Conservation (phyloP, 1,139 yeast species). For the Geotrichum phurueaensis region DNA sequence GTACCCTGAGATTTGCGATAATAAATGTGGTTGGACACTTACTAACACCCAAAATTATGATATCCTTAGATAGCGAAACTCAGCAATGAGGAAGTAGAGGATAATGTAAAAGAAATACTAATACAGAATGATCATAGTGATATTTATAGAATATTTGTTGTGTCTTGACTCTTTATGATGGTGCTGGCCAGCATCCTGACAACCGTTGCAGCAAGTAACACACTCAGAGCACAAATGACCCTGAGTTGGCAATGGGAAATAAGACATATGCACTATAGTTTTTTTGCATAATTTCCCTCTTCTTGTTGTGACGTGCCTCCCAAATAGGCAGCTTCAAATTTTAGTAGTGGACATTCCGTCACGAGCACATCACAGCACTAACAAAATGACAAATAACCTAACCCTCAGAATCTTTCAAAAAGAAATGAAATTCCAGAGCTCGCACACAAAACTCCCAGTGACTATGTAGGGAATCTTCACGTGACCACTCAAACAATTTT, state of each 20-base stretch:
- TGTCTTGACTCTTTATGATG: too few relatives aligned
- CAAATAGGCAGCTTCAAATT: background rate
- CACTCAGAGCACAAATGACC: background rate
- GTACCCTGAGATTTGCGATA: background rate
- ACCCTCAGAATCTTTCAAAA: background rate
- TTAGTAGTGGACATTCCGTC: background rate
- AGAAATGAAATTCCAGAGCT: background rate
- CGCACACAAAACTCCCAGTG: background rate
- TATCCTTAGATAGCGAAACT: background rate
- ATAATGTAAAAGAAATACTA: too few relatives aligned
- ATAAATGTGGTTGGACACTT: background rate
- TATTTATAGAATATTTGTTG: too few relatives aligned
- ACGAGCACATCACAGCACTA: background rate
- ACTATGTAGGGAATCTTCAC: constrained; percentile 4
- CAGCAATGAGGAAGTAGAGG: too few relatives aligned
- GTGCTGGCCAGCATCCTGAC: too few relatives aligned
- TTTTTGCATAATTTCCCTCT: background rate
- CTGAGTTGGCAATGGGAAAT: background rate
- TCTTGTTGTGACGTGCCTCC: constrained; percentile 4
- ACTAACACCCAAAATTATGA: background rate
- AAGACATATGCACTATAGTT: background rate
- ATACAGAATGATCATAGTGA: too few relatives aligned
- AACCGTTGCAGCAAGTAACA: background rate
- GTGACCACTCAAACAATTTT: constrained; percentile 15
- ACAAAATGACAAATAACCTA: background rate